Conservation (phyloP, 1,139 yeast species). For the Scheffersomyces parashehatae region DNA sequence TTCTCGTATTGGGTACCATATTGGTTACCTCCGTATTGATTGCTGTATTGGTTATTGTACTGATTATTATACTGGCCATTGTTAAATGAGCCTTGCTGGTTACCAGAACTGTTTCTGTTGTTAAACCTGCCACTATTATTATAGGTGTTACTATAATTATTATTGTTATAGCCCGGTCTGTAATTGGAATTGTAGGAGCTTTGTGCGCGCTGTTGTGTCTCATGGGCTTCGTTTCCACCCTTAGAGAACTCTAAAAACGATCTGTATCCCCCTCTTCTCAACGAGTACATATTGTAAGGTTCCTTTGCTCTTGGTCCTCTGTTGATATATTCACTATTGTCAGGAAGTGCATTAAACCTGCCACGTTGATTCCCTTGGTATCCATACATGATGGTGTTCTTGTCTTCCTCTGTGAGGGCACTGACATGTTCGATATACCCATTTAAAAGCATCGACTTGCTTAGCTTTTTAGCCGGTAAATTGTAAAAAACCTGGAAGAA, state of each 20-base stretch:
- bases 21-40: not conserved
- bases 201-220: conserved; percentile 10
- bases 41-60: conserved; percentile 1
- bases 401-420: conserved; percentile 69
- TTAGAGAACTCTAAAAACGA: conserved; percentile 21
- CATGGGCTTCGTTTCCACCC: conserved; percentile 8
- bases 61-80: not conserved
- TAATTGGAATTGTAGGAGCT: conserved; percentile 8
- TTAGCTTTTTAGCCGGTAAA: conserved; percentile 52
- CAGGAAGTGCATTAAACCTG: conserved; percentile 34
- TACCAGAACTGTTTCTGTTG: not conserved
- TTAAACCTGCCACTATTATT: conserved; percentile 2
- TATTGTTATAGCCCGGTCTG: conserved; percentile 5
- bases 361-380: conserved; percentile 25
- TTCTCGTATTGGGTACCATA: conserved; percentile 4
- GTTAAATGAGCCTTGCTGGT: not conserved
- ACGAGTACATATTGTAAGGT: conserved; percentile 30
- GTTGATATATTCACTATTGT: conserved; percentile 41
- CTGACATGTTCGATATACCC: conserved; percentile 69
- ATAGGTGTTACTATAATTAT: conserved; percentile 3
- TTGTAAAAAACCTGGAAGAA: conserved; percentile 60
- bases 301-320: conserved; percentile 44
- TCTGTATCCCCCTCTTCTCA: conserved; percentile 47
- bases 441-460: conserved; percentile 81
- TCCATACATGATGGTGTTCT: conserved; percentile 55